A percentile compares a stretch with the other conserved stretches of the same genome.
Conservation (phyloP, 495 filamentous ascomycete genomes). For the Tuber aestivum region DNA sequence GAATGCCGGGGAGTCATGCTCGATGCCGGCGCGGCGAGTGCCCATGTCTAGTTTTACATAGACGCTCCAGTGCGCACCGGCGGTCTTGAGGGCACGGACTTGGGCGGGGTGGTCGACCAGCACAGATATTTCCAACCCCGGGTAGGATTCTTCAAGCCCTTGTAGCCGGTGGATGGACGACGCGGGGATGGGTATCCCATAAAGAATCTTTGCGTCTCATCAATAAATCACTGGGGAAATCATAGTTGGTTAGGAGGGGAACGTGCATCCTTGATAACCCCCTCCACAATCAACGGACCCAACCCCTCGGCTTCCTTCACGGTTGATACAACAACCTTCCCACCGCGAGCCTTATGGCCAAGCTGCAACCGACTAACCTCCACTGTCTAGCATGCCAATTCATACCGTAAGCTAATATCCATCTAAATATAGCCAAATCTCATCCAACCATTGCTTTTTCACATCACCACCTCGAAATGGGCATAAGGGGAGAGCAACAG, state of each 20-base stretch:
- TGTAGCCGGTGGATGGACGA: constrained; percentile 57
- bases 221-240: constrained; percentile 6
- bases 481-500: not conserved
- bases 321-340: constrained; percentile 71
- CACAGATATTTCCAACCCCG: constrained; percentile 53
- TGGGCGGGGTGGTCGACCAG: constrained; percentile 70
- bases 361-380: constrained; percentile 72
- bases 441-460: constrained; percentile 7
- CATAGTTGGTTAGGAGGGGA: not conserved
- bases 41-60: constrained; percentile 79
- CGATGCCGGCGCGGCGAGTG: constrained; percentile 67
- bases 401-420: not conserved
- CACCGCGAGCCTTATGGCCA: constrained; percentile 46
- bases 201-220: constrained; percentile 55
- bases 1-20: constrained; percentile 51
- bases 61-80: constrained; percentile 48
- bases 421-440: not conserved
- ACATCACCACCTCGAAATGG: not conserved
- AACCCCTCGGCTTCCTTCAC: constrained; percentile 68
- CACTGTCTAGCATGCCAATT: constrained; percentile 51
- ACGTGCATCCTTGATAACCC: constrained; percentile 32
- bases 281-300: constrained; percentile 48
- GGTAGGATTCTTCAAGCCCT: constrained; percentile 50
- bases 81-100: constrained; percentile 47
- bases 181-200: constrained; percentile 65